Percentiles rank a stretch among this genome's conserved stretches.
phyloP scores from a whole-genome alignment of 306 rosid species.

The Cyamopsis tetragonoloba region DNA sequence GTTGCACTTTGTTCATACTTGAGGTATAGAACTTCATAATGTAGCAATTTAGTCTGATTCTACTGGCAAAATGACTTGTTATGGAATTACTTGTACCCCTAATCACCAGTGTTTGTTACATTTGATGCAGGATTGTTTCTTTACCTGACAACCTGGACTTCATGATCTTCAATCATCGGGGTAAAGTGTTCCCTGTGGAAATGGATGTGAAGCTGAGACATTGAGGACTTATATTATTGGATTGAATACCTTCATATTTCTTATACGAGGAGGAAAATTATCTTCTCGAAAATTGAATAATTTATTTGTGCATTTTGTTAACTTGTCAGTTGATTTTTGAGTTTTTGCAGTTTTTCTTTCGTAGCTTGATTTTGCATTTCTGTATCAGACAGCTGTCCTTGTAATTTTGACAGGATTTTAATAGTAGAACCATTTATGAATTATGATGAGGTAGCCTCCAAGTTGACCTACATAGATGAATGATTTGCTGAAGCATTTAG shows the following conservation, averaged over 20 bases:
- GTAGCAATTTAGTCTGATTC: neutral
- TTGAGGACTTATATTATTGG: conserved; percentile 23
- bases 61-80: neutral
- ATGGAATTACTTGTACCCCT: neutral
- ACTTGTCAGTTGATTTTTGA: conserved; percentile 7
- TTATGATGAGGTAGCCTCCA: conserved; percentile 7
- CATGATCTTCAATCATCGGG: conserved; percentile 88
- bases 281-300: neutral
- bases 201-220: conserved; percentile 51
- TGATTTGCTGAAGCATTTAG: neutral
- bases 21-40: conserved; percentile 1
- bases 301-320: neutral
- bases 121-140: conserved; percentile 67
- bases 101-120: conserved; percentile 18
- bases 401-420: conserved; percentile 18
- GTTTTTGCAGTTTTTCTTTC: conserved; percentile 15
- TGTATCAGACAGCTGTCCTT: conserved; percentile 3
- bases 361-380: conserved; percentile 1
- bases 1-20: neutral
- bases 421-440: neutral
- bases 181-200: conserved; percentile 50
- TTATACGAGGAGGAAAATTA: conserved; percentile 2
- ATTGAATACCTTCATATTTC: conserved; percentile 8
- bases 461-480: neutral
- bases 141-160: conserved; percentile 75